Evolutionary conservation across 768 basidiomycete genomes (phyloP), one percentile per base, ranked within the genome.

Genomic region (Leccinum disarticulatum): DNA sequence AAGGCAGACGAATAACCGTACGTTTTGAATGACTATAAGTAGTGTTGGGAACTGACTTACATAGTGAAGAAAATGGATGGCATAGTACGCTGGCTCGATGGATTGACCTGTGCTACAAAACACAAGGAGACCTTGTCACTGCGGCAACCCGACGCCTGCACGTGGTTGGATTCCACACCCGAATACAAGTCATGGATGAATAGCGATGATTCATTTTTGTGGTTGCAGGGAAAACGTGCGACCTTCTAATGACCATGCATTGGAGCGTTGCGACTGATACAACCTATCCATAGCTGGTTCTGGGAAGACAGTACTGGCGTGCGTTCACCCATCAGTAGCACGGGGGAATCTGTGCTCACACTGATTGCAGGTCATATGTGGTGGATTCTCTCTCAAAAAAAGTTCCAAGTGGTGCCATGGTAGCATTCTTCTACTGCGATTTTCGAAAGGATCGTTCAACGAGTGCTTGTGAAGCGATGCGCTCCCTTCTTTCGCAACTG

Each of bases 211-310:
- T 59, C 57, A 14, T 57, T 55, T 13, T 19, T 67, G 30, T 68
- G 63, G 66, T 33, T 67, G 31, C 54, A 62, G 22, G 66, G 66
- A 14, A 67, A 68, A 53, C 56, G 66, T 65, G n/a, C n/a, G 57
- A 15, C 10, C 8, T 38, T 53, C 6, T 17, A 46, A 41, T 41
- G 38, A 41, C 25, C 1, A 14, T 25, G 25, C 54, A 25, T 5
- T 22, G 13, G 2, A 19, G 19, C 31, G 3, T 14, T 31, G 7
- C 25, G 31, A 36, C 49, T 62, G 13, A 54, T 27, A 4, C 36
- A 10, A 2, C 15, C 25, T 43, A 31, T 15, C 25, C 13, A 13
- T 30, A 68, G 64, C 64, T 6, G 66, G 66, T 22, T 53, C 58
- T 22, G 66, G 66, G 13, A 68, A 68, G 46, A 60, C 66, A 0